Evolutionary conservation across 2,329 filamentous ascomycete species (phyloP), one percentile per base, ranked within the genome.

Genomic region (Diaporthe aspalathi): DNA sequence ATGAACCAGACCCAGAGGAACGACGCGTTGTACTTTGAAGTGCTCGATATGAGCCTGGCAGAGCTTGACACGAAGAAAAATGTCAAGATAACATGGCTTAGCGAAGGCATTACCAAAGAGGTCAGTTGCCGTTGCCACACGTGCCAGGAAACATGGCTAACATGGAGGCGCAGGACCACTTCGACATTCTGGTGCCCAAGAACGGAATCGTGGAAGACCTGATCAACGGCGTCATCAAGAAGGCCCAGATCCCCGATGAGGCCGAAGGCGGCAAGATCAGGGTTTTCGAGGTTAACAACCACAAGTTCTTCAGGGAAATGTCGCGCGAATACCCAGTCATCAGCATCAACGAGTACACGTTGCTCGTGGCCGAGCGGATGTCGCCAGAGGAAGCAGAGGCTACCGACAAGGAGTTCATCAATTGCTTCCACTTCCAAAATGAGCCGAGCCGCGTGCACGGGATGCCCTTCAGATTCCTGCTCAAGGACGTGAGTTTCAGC

Each of bases 61-160:
- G 97, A 99, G 81, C 87, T 97, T 53, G 96, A 99, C 78, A 96
- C 93, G 70, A 96, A 97, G 85, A 98, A 97, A 84, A 90, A 85
- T 70, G 84, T 98, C 74, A 95, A 93, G 80, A 83, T 99, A 60
- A 93, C 87, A 1, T 95, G 93, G 90, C 85, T 99, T 56, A 93
- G 92, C 50, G 96, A 99, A 74, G 96, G 96, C 53, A 92, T 98
- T 74, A 90, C 90, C 14, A 98, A 98, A 84, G 95, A 97, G 83
- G 93, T 94, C 82, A 81, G 87, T 79, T n/a, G 62, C 27, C n/a
- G 29, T 45, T 27, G 24, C 9, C 24, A 40, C 5, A 56, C 40
- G 11, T 56, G 6, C 22, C 11, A 17, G 24, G 77, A 71, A 77
- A 27, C 47, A 9, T 9, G 56, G 60, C 73, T 80, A 60, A 81